Base-by-base conservation (phyloP, 2,329 filamentous ascomycete genomes). In the Sclerotinia sclerotiorum region DNA sequence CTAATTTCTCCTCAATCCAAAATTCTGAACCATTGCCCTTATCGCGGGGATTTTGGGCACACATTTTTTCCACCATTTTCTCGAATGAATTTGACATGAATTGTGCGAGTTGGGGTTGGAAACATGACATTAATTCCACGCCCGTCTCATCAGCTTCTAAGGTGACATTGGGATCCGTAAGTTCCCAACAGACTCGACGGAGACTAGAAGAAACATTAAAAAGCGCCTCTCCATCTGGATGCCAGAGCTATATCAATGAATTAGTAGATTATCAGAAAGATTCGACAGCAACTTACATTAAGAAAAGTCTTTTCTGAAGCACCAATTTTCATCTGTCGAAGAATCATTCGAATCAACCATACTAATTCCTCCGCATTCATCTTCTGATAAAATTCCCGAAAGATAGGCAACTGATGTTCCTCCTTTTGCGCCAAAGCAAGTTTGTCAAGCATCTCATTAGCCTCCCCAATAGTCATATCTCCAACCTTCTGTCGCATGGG, bases 1-100 rank as follows among this genome's bases (percentile, higher is more conserved):
- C 95, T 11, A 99, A 83, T 79, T 99, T 99, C 80, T 99, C 95
- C 78, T 99, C 95, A 60, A 98, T 95, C 93, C 94, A 98, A 76
- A 96, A 99, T 11, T 90, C 87, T 0, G 85, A 82, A 65, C 96
- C 89, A 0, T 92, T 88, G 32, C 89, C 85, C 0, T 87, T 89
- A 0, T 85, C 83, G n/a, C n/a, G 5, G n/a, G 24, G 32, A 42
- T 19, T 39, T 42, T 48, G 39, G 21, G 58, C 49, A 2, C 87
- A 85, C 79, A 90, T 79, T 67, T 84, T 88, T 24, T 87, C 82
- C 1, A 96, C 87, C 86, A 96, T 92, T 76, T 88, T 91, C 67
- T 93, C 86, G 73, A 97, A 92, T 0, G 89, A 88, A 46, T 91
- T 86, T 84, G 91, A 91, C 78, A 97, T 93, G 72, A 97, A 97